Conservation (phyloP, 1,284 basidiomycete genomes). For the Volvariella volvacea region DNA sequence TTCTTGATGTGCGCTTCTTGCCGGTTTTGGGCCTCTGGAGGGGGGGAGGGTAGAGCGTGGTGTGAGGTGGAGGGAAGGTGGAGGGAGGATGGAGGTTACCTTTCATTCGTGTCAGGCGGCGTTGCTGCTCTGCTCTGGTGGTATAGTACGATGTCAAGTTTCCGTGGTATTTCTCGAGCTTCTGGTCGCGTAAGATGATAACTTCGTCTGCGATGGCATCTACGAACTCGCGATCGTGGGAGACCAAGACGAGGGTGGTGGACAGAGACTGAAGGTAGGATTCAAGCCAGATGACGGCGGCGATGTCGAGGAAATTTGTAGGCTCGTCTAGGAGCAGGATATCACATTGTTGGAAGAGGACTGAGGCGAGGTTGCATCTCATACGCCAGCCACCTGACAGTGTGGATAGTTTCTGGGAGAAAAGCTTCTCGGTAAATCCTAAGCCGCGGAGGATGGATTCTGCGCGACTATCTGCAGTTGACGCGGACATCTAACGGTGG, state of each 20-base stretch:
- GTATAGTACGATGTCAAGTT: conserved; percentile 53
- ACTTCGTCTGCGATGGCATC: conserved; percentile 63
- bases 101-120: conserved; percentile 42
- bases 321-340: conserved; percentile 52
- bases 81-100: too few relatives aligned
- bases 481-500: conserved; percentile 28
- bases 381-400: conserved; percentile 72
- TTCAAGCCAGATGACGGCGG: conserved; percentile 66
- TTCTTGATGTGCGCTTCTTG: conserved; percentile 34
- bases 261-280: conserved; percentile 41
- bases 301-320: conserved; percentile 32
- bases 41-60: too few relatives aligned
- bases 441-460: conserved; percentile 54
- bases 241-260: conserved; percentile 57
- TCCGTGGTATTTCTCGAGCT: conserved; percentile 56
- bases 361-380: conserved; percentile 68
- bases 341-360: conserved; percentile 71
- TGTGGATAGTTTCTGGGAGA: conserved; percentile 37
- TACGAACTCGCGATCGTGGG: conserved; percentile 70
- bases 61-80: too few relatives aligned
- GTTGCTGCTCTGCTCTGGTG: conserved; percentile 42
- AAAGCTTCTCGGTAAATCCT: conserved; percentile 49
- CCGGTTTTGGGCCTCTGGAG: neutral
- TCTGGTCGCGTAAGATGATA: conserved; percentile 53
- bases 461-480: conserved; percentile 48